phyloP scores from a whole-genome alignment of 2,329 filamentous ascomycete genomes.

The Ophiostoma pallidulum region DNA sequence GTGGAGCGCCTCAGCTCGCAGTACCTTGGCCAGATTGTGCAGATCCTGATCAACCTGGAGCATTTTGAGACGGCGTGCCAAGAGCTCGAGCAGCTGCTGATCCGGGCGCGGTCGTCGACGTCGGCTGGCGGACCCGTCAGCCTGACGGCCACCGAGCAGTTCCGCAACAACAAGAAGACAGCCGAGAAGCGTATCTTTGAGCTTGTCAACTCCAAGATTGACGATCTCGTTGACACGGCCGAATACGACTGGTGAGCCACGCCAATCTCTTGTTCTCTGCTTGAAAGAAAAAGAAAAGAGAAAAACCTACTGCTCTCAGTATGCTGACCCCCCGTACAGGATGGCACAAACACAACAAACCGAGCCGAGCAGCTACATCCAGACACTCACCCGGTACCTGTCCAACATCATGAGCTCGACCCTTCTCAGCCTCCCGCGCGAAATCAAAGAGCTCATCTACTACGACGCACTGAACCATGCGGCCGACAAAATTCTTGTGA shows the following conservation, averaged over 20 bases:
- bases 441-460: constrained; percentile 97
- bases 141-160: constrained; percentile 75
- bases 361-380: constrained; percentile 88
- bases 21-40: constrained; percentile 94
- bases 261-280: constrained; percentile 15
- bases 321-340: constrained; percentile 27
- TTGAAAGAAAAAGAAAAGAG: too few relatives aligned
- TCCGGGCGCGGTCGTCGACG: constrained; percentile 71
- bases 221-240: constrained; percentile 91
- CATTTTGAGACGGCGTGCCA: constrained; percentile 91
- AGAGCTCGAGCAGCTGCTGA: constrained; percentile 79
- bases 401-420: constrained; percentile 96
- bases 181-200: constrained; percentile 98
- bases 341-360: constrained; percentile 47
- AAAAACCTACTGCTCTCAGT: too few relatives aligned
- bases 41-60: constrained; percentile 94
- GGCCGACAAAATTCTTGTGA: constrained; percentile 63
- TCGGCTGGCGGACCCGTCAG: constrained; percentile 72
- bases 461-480: constrained; percentile 93
- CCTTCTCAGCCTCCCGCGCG: constrained; percentile 79
- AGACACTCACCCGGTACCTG: constrained; percentile 84
- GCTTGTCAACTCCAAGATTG: constrained; percentile 96
- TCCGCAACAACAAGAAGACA: constrained; percentile 83
- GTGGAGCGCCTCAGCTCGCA: constrained; percentile 84
- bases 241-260: constrained; percentile 88